These are phyloP conservation scores for Penicillium sp. DNA, from an alignment of 2,329 filamentous ascomycete species.

Conservation along the genomic window DNA sequence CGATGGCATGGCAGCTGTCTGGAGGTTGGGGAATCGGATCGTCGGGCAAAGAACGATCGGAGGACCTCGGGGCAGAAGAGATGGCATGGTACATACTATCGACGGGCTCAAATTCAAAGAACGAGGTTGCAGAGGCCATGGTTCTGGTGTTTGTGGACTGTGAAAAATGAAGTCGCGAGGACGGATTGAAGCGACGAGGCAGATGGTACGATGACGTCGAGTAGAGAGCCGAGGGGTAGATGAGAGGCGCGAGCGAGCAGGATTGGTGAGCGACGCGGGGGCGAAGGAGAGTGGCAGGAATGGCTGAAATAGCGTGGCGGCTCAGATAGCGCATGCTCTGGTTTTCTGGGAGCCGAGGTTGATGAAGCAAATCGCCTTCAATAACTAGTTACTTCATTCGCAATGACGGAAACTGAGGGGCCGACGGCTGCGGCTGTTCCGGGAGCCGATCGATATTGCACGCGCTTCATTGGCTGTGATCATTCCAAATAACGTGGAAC, in stretches of 20 bases:
- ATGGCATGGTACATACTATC: constrained; percentile 48
- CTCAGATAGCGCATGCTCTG: too few species aligned
- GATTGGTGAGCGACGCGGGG: not conserved
- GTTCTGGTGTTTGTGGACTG: constrained; percentile 22
- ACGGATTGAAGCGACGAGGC: constrained; percentile 3
- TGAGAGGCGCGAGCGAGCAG: not conserved
- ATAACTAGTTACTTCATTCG: too few species aligned
- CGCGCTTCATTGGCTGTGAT: not conserved
- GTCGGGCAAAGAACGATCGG: too few species aligned
- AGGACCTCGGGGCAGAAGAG: not conserved
- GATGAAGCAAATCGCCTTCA: too few species aligned
- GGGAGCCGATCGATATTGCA: not conserved
- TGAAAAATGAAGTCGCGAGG: constrained; percentile 3
- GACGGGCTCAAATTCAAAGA: constrained; percentile 59
- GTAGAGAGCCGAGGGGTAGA: not conserved
- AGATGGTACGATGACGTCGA: constrained; percentile 17
- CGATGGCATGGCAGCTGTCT: too few species aligned
- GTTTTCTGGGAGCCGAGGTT: too few species aligned
- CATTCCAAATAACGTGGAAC: too few species aligned
- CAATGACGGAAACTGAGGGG: too few species aligned
- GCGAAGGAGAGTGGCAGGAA: too few species aligned
- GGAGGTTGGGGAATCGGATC: not conserved
- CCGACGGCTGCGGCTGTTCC: not conserved
- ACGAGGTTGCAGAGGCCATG: constrained; percentile 58
- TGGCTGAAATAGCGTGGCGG: too few species aligned